Conservation (phyloP, 1,284 basidiomycete species). For the Rhodotorula sp. region DNA sequence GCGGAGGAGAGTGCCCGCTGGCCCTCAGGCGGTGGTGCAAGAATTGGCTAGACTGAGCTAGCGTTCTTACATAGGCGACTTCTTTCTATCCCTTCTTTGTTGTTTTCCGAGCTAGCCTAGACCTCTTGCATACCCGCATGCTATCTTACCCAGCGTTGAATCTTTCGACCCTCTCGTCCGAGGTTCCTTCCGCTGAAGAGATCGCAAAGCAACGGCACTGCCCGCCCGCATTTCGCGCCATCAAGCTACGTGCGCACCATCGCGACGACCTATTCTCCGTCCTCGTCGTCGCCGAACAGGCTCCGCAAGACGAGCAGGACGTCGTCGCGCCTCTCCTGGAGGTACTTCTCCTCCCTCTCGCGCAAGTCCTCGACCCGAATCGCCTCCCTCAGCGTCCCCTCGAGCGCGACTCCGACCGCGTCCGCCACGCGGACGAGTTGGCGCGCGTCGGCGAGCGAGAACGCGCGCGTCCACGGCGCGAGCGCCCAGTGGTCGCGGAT, state of each 20-base stretch:
- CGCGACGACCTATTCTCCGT: neutral
- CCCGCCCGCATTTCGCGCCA: no score
- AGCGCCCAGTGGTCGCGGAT: neutral
- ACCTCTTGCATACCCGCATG: neutral
- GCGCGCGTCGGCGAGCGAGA: neutral
- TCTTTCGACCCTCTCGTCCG: no score
- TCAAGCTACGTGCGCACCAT: no score
- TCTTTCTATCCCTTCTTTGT: neutral
- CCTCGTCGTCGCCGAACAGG: neutral
- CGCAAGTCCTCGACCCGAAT: neutral
- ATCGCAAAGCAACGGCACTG: no score
- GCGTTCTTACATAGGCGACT: no score
- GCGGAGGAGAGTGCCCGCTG: slow-evolving; percentile 36
- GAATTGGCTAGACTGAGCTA: slow-evolving; percentile 32
- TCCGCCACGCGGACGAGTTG: neutral
- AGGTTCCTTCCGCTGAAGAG: no score
- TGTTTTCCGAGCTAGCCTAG: no score
- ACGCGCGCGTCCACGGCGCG: neutral
- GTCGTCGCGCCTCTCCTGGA: neutral
- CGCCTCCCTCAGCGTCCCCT: neutral
- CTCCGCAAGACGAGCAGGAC: neutral
- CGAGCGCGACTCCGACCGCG: neutral
- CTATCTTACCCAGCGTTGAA: neutral
- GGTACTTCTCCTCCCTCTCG: slow-evolving; percentile 3
- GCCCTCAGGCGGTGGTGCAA: slow-evolving; percentile 41